Conservation (phyloP, 495 filamentous ascomycete genomes). For the Aspergillus haitiensis region DNA sequence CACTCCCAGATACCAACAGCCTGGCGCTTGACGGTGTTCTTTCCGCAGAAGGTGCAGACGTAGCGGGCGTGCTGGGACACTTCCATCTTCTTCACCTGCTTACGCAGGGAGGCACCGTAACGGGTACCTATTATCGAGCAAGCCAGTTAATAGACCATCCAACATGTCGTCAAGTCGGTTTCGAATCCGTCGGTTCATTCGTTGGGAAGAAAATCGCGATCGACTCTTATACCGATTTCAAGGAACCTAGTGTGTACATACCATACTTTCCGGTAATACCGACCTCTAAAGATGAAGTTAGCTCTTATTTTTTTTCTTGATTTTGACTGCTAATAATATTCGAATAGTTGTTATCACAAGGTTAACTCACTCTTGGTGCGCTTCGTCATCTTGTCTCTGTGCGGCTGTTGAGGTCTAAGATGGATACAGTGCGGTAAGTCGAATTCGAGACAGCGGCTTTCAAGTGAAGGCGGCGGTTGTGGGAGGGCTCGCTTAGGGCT, state of each 20-base stretch:
- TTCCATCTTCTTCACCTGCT: constrained; percentile 99
- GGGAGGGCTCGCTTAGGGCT: constrained; percentile 53
- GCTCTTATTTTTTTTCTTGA: constrained; percentile 23
- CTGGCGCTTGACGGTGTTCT: constrained; percentile 87
- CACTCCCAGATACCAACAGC: constrained; percentile 97
- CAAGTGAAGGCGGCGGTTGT: constrained; percentile 41
- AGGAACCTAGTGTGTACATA: constrained; percentile 35
- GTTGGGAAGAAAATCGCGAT: constrained; percentile 25
- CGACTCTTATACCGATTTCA: constrained; percentile 25
- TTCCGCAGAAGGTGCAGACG: constrained; percentile 88
- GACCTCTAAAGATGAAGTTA: constrained; percentile 65
- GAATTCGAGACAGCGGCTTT: constrained; percentile 41
- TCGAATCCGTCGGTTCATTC: constrained; percentile 15
- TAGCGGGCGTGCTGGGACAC: constrained; percentile 94
- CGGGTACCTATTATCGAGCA: constrained; percentile 53
- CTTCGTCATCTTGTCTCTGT: constrained; percentile 81
- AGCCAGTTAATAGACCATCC: constrained; percentile 33
- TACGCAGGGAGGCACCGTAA: constrained; percentile 96
- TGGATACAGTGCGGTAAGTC: constrained; percentile 45
- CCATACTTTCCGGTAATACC: constrained; percentile 76
- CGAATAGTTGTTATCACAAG: neutral
- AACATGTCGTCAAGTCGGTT: constrained; percentile 17
- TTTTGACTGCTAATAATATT: constrained; percentile 2
- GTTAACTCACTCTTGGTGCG: constrained; percentile 76
- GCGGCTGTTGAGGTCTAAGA: constrained; percentile 48